Conservation (phyloP, 2,329 filamentous ascomycete genomes). For the Aspergillus ibericus region DNA sequence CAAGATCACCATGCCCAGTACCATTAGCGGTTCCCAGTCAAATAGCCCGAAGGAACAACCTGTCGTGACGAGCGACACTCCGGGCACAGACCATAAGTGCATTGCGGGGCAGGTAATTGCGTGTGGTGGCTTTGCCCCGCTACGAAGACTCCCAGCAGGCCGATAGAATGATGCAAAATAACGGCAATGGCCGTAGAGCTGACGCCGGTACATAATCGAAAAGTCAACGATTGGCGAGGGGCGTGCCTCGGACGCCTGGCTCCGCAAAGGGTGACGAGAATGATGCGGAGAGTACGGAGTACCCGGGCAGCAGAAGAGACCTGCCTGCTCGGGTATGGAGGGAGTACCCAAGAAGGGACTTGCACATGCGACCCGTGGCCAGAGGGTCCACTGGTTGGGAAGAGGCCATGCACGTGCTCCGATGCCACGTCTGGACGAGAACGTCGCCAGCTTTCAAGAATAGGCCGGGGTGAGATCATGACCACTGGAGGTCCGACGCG, state of each 20-base stretch:
- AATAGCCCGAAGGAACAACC: not conserved
- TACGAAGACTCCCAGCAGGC: not conserved
- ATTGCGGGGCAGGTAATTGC: not conserved
- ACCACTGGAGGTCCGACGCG: not conserved
- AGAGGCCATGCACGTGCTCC: conserved; percentile 13
- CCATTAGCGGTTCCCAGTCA: not conserved
- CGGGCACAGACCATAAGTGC: not conserved
- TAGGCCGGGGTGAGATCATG: not conserved
- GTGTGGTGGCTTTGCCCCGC: not conserved
- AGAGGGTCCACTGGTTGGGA: conserved; percentile 11
- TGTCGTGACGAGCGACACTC: not conserved
- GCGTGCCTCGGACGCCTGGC: not conserved
- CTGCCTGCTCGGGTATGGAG: not conserved
- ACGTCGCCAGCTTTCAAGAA: not conserved
- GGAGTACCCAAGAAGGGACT: not conserved
- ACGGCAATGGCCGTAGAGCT: not conserved
- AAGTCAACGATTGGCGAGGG: not conserved
- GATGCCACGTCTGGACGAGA: conserved; percentile 13
- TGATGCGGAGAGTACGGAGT: not conserved
- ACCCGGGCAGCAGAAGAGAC: not conserved
- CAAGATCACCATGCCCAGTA: not conserved
- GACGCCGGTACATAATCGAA: not conserved
- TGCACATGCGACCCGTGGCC: not conserved
- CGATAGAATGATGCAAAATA: not conserved
- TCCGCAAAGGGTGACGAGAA: not conserved